Percentiles rank a stretch among this genome's conserved stretches.
Conservation (phyloP, 331 rosid genomes). For the Acacia concinna region DNA sequence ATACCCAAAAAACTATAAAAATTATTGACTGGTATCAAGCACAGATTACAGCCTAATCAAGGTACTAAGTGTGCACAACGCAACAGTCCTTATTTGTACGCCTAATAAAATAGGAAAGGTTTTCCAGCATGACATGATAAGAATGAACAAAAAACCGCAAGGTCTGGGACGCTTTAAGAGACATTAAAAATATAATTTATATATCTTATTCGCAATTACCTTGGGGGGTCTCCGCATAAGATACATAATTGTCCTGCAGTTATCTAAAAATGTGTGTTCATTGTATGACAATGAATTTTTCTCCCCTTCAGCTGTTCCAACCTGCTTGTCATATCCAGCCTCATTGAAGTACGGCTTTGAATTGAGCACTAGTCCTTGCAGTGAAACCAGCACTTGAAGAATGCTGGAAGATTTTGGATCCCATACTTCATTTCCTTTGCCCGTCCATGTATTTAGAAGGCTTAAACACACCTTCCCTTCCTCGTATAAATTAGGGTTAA, state of each 20-base stretch:
- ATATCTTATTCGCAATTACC: constrained; percentile 51
- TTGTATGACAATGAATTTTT: constrained; percentile 93
- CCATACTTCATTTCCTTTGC: constrained; percentile 99
- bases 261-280: constrained; percentile 86
- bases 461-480: constrained; percentile 99
- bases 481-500: constrained; percentile 93
- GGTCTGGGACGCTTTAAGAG: not conserved
- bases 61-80: not conserved
- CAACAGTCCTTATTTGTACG: not conserved
- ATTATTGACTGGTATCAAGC: not conserved
- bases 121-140: not conserved
- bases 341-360: constrained; percentile 96
- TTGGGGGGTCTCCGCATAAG: constrained; percentile 90
- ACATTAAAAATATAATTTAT: not conserved
- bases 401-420: constrained; percentile 97
- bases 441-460: constrained; percentile 98
- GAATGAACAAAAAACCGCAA: not conserved
- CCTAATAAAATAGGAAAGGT: constrained; percentile 16
- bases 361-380: constrained; percentile 96
- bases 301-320: constrained; percentile 98
- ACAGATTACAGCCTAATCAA: not conserved
- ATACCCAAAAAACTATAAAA: not conserved
- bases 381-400: constrained; percentile 96
- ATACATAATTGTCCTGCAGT: constrained; percentile 94
- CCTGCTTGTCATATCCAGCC: constrained; percentile 97